Conservation (phyloP, 352 stramenopile species). For the Globisporangium orthogonon region DNA sequence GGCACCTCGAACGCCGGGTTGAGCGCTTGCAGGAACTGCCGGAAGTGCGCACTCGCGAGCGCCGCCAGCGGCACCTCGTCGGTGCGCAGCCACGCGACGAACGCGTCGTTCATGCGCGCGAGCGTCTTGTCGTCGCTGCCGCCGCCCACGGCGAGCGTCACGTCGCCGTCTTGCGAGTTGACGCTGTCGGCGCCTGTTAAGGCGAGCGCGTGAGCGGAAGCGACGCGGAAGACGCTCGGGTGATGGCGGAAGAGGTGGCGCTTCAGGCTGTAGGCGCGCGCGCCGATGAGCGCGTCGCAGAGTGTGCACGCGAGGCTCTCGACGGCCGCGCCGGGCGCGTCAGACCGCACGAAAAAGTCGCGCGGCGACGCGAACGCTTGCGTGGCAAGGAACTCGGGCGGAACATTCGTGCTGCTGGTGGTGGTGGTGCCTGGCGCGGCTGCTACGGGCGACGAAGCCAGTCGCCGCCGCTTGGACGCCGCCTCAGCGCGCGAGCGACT, state of each 20-base stretch:
- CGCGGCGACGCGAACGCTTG: slow-evolving; percentile 33
- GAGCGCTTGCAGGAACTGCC: slow-evolving; percentile 26
- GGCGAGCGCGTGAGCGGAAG: background rate
- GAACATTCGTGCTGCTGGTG: slow-evolving; percentile 24
- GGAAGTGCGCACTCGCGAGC: slow-evolving; percentile 29
- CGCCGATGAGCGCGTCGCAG: slow-evolving; percentile 40
- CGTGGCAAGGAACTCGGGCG: slow-evolving; percentile 31
- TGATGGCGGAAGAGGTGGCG: slow-evolving; percentile 41
- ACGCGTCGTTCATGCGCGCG: slow-evolving; percentile 22
- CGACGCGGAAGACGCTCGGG: slow-evolving; percentile 29
- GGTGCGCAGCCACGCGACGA: slow-evolving; percentile 32
- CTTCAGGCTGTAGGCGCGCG: slow-evolving; percentile 40
- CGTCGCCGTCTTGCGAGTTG: background rate
- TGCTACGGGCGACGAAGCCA: background rate
- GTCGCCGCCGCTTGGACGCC: background rate
- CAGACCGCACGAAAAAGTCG: slow-evolving; percentile 37
- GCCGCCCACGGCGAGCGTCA: background rate
- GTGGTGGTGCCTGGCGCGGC: background rate
- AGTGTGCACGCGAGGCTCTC: slow-evolving; percentile 40
- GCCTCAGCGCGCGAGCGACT: background rate
- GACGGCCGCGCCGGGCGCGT: background rate
- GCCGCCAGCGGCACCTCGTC: slow-evolving; percentile 43
- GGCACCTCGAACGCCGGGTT: slow-evolving; percentile 35
- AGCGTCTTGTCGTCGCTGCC: background rate
- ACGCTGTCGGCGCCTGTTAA: background rate